Evolutionary conservation across 331 rosid species (phyloP), one percentile per base, ranked within the genome.

Genomic region (Acacia concinna): DNA sequence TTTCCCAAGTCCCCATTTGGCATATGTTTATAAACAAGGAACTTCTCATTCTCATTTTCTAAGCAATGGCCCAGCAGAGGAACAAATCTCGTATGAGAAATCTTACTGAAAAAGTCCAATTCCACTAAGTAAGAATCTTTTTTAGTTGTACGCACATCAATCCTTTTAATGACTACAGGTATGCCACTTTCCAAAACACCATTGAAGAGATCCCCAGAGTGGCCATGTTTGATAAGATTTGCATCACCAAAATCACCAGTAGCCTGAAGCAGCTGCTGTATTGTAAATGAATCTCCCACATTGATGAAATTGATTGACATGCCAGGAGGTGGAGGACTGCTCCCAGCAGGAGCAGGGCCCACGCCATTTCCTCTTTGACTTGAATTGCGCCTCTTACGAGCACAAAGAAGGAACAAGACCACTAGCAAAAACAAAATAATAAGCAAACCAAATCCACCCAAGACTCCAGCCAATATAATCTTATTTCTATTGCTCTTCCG

Each of bases 1-100:
- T 85, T 85, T 43, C 93, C 89, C 87, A 96, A 87, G 88, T 96
- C 99, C 68, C 97, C 86, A 78, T 96, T 96, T 34, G 92, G 97
- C 91, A 93, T 83, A 25, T 40, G 78, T 78, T 90, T 93, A 87
- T 93, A 96, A 46, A 96, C 93, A 79, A 96, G 78, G 81, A 89
- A 91, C 85, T 93, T 96, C 86, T 93, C 94, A 27, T 90, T 87
- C 80, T 93, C 97, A 75, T 89, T 90, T 88, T 91, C 98, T 78
- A 93, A 83, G 86, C 97, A 96, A 75, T 96, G 90, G 56, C 98
- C 99, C 76, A 90, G 23, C 38, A 96, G 76, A 35, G 98, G 97
- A 68, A 96, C 97, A 78, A 96, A 90, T 85, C 98, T 85, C 54
- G 85, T 34, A 87, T 90, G 86, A 56, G 91, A 88, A 70, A 87